Conservation (phyloP, 192 early-diverging fungal genomes). For the Allomyces javanicus region DNA sequence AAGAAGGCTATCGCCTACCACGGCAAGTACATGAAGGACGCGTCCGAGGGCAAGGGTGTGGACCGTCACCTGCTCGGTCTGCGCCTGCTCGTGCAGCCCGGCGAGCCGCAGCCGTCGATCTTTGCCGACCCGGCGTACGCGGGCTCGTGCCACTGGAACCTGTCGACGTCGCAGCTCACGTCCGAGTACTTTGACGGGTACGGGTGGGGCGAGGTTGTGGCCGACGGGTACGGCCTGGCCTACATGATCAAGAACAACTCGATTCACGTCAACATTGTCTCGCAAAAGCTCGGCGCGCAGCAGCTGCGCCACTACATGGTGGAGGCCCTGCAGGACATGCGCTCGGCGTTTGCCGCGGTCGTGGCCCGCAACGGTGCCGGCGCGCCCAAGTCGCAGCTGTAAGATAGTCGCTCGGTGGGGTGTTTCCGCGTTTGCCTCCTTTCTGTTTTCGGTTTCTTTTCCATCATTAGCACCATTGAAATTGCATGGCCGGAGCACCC, state of each 20-base stretch:
- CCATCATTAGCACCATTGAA: too few species aligned
- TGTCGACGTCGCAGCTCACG: constrained; percentile 52
- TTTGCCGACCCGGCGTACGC: constrained; percentile 53
- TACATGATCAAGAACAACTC: constrained; percentile 25
- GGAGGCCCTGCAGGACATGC: constrained; percentile 52
- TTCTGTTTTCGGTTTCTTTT: too few species aligned
- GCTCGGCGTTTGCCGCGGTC: constrained; percentile 22
- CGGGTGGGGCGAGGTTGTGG: constrained; percentile 37
- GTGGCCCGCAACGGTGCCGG: neutral
- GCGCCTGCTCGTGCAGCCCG: constrained; percentile 23
- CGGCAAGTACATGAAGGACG: constrained; percentile 54
- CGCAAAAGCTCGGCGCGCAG: constrained; percentile 22
- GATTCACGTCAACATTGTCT: constrained; percentile 27
- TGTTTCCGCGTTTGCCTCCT: too few species aligned
- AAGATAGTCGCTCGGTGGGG: neutral
- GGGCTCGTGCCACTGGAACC: constrained; percentile 40
- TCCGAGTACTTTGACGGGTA: constrained; percentile 25
- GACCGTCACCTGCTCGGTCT: constrained; percentile 75
- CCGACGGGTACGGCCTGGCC: constrained; percentile 32
- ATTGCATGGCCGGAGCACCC: too few species aligned
- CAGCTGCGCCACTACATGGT: constrained; percentile 34
- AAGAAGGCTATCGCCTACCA: constrained; percentile 59
- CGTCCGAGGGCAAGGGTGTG: constrained; percentile 55
- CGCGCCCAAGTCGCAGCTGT: neutral
- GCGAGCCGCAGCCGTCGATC: constrained; percentile 17